Evolutionary conservation across 352 stramenopile species (phyloP).

Genomic region (Phytophthora nicotianae): DNA sequence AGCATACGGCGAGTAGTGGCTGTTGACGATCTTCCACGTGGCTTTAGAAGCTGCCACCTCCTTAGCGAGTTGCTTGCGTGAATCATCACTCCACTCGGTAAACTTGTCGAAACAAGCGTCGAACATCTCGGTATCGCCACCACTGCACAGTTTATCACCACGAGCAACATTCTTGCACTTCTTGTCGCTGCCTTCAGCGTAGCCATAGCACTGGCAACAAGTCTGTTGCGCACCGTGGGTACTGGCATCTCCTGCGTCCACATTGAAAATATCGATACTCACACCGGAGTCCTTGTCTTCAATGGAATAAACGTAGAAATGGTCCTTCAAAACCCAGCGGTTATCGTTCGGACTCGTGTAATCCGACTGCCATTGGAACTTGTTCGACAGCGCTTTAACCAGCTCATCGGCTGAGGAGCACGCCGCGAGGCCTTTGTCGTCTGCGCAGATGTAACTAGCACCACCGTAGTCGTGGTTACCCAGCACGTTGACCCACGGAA

Average conservation of each 20-base stretch:
- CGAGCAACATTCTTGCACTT: slow-evolving; percentile 56
- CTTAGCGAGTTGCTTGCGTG: slow-evolving; percentile 54
- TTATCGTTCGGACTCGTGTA: slow-evolving; percentile 80
- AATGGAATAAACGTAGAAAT: slow-evolving; percentile 74
- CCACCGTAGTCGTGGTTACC: slow-evolving; percentile 87
- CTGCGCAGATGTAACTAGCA: slow-evolving; percentile 70
- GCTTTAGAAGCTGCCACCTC: slow-evolving; percentile 65
- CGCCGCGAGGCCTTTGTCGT: slow-evolving; percentile 39
- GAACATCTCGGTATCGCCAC: slow-evolving; percentile 60
- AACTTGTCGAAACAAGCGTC: slow-evolving; percentile 70
- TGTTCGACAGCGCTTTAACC: slow-evolving; percentile 51
- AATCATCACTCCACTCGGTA: slow-evolving; percentile 72
- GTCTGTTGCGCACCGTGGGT: slow-evolving; percentile 71
- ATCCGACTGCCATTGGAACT: slow-evolving; percentile 61
- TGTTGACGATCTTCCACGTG: slow-evolving; percentile 89
- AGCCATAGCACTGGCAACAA: slow-evolving; percentile 88
- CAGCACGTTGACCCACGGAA: slow-evolving; percentile 79
- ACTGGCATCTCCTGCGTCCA: slow-evolving; percentile 71
- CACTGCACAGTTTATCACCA: slow-evolving; percentile 57
- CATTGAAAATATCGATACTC: slow-evolving; percentile 76
- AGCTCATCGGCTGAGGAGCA: slow-evolving; percentile 58
- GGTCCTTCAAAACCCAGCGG: slow-evolving; percentile 68
- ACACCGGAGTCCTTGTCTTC: slow-evolving; percentile 47
- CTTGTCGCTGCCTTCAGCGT: slow-evolving; percentile 52
- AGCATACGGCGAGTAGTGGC: slow-evolving; percentile 79